These are phyloP conservation scores for Xylariales sp. DNA, from an alignment of 2,329 filamentous ascomycete genomes.

Conservation along the genomic window DNA sequence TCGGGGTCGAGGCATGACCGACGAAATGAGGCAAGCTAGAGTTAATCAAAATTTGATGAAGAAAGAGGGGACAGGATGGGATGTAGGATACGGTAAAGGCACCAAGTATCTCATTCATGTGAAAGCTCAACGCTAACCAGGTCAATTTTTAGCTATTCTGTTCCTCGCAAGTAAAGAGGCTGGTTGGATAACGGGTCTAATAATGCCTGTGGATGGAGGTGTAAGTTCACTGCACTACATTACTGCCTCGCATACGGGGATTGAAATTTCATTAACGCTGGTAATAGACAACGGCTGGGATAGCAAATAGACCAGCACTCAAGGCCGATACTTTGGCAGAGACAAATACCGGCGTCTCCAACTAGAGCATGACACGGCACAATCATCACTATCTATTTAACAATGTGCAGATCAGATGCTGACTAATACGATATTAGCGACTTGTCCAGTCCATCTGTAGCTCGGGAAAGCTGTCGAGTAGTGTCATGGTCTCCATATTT, in stretches of 20 bases:
- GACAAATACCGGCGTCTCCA: not conserved
- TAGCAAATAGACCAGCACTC: not conserved
- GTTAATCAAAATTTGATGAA: constrained; percentile 20
- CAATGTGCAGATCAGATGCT: too few relatives aligned
- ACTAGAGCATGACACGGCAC: too few relatives aligned
- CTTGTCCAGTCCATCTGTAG: too few relatives aligned
- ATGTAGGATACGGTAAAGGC: constrained; percentile 19
- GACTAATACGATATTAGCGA: too few relatives aligned
- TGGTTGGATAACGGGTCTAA: constrained; percentile 20
- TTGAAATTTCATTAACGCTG: not conserved
- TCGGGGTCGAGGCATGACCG: constrained; percentile 18
- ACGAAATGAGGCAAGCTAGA: constrained; percentile 19
- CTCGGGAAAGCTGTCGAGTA: too few relatives aligned
- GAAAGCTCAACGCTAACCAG: too few relatives aligned
- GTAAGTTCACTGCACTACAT: constrained; percentile 9
- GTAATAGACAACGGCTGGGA: constrained; percentile 3
- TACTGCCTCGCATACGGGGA: not conserved
- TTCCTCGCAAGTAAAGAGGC: constrained; percentile 22
- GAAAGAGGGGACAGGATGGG: constrained; percentile 20
- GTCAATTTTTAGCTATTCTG: constrained; percentile 19
- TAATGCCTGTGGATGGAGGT: constrained; percentile 23
- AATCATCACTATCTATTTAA: too few relatives aligned
- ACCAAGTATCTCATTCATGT: not conserved
- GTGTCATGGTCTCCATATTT: too few relatives aligned
- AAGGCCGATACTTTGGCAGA: constrained; percentile 4